Percentiles rank a stretch among this genome's conserved stretches.
Conservation (phyloP, 2,329 filamentous ascomycete species). For the Paraphoma chrysanthemicola region DNA sequence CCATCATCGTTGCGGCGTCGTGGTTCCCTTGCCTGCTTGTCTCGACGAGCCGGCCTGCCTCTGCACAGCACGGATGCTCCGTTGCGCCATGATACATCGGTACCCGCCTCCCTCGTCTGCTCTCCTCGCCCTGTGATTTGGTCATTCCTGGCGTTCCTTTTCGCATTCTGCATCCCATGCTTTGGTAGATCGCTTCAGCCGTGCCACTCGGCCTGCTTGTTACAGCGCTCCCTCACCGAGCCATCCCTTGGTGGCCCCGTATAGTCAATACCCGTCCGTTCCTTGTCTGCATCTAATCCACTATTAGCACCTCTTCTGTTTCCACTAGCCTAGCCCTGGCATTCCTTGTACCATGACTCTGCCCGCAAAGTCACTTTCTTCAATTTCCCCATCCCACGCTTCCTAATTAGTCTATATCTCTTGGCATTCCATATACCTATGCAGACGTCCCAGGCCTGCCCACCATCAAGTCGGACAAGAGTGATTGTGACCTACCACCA, state of each 20-base stretch:
- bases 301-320: constrained; percentile 37
- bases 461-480: constrained; percentile 22
- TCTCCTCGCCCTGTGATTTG: constrained; percentile 43
- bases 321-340: constrained; percentile 39
- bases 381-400: constrained; percentile 41
- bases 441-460: constrained; percentile 29
- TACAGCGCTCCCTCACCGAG: constrained; percentile 45
- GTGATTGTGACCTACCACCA: constrained; percentile 9
- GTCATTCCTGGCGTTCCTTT: constrained; percentile 42
- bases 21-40: constrained; percentile 33
- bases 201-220: constrained; percentile 47
- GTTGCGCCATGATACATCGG: constrained; percentile 51
- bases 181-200: constrained; percentile 47
- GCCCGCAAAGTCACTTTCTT: constrained; percentile 35
- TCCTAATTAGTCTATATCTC: constrained; percentile 44
- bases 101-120: constrained; percentile 41
- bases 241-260: constrained; percentile 43
- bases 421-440: constrained; percentile 49
- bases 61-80: constrained; percentile 45
- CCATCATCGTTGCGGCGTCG: constrained; percentile 34
- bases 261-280: constrained; percentile 40
- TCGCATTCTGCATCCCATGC: constrained; percentile 42
- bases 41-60: constrained; percentile 36
- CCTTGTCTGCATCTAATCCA: constrained; percentile 43
- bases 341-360: constrained; percentile 41